Evolutionary conservation across 768 basidiomycete genomes (phyloP).

Genomic region (Calocybe gangraenosa): DNA sequence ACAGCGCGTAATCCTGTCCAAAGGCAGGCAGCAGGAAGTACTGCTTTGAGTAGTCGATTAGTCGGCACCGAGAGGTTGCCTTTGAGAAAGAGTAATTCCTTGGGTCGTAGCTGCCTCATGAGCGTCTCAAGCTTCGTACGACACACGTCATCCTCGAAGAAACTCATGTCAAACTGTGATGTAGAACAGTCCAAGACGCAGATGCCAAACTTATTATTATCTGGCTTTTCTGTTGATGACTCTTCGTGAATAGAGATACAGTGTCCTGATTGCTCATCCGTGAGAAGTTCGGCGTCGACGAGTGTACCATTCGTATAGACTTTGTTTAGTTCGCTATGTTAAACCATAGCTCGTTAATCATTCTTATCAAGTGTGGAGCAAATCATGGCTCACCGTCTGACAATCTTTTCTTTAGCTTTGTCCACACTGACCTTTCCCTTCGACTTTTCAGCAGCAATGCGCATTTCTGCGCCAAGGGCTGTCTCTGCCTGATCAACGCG

Average conservation of each 20-base stretch:
- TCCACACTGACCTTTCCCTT: conserved; percentile 56
- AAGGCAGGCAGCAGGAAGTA: conserved; percentile 75
- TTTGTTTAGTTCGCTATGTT: conserved; percentile 78
- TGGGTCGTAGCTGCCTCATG: conserved; percentile 85
- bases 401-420: conserved; percentile 80
- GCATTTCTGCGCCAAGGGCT: conserved; percentile 95
- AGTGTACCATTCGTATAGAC: conserved; percentile 97
- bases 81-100: conserved; percentile 91
- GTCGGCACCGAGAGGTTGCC: conserved; percentile 85
- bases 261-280: conserved; percentile 92
- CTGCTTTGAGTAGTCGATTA: conserved; percentile 72
- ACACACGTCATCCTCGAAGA: conserved; percentile 90
- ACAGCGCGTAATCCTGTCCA: conserved; percentile 84
- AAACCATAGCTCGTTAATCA: neutral
- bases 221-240: conserved; percentile 35
- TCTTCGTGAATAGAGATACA: conserved; percentile 86
- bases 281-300: conserved; percentile 83
- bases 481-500: conserved; percentile 97
- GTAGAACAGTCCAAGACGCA: conserved; percentile 94
- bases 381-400: conserved; percentile 55
- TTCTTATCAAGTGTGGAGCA: too few relatives aligned
- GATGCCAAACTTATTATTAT: conserved; percentile 70
- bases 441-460: conserved; percentile 67
- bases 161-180: conserved; percentile 88
- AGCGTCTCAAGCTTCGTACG: conserved; percentile 92